Percentiles rank a stretch among this genome's conserved stretches.
These are phyloP conservation scores for Candida nonsorbophila DNA, from an alignment of 805 yeast species.

Conservation along the genomic window DNA sequence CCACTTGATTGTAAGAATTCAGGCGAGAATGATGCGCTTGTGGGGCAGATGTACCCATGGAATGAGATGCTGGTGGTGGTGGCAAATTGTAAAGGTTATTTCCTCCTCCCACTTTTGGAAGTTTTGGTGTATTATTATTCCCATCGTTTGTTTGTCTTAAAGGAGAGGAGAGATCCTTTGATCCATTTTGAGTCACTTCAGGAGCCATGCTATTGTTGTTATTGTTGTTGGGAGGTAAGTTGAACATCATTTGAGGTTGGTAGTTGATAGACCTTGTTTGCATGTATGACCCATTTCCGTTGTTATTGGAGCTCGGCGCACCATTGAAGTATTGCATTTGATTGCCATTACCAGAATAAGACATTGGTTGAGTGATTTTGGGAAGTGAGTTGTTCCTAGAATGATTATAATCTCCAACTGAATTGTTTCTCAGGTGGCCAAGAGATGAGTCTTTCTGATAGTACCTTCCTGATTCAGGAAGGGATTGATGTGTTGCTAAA, in stretches of 20 bases:
- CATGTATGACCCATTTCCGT: neutral
- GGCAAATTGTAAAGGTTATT: slow-evolving; percentile 24
- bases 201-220: slow-evolving; percentile 1
- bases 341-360: neutral
- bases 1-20: slow-evolving; percentile 19
- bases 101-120: slow-evolving; percentile 22
- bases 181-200: slow-evolving; percentile 12
- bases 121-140: slow-evolving; percentile 23
- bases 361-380: slow-evolving; percentile 1
- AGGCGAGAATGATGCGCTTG: slow-evolving; percentile 21
- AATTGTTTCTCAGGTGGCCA: slow-evolving; percentile 11
- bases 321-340: neutral
- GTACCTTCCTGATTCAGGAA: slow-evolving; percentile 43
- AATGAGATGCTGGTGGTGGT: slow-evolving; percentile 22
- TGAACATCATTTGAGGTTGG: slow-evolving; percentile 1
- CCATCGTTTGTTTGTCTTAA: slow-evolving; percentile 15
- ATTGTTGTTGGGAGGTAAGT: slow-evolving; percentile 2
- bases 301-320: neutral
- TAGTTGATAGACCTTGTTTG: slow-evolving; percentile 1
- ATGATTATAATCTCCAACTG: slow-evolving; percentile 14
- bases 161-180: slow-evolving; percentile 16
- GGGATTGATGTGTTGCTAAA: slow-evolving; percentile 51
- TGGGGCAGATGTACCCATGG: slow-evolving; percentile 11
- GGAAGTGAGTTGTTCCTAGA: neutral
- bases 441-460: slow-evolving; percentile 14